Conservation (phyloP, 2,329 filamentous ascomycete species). For the Diplodia sapinea region DNA sequence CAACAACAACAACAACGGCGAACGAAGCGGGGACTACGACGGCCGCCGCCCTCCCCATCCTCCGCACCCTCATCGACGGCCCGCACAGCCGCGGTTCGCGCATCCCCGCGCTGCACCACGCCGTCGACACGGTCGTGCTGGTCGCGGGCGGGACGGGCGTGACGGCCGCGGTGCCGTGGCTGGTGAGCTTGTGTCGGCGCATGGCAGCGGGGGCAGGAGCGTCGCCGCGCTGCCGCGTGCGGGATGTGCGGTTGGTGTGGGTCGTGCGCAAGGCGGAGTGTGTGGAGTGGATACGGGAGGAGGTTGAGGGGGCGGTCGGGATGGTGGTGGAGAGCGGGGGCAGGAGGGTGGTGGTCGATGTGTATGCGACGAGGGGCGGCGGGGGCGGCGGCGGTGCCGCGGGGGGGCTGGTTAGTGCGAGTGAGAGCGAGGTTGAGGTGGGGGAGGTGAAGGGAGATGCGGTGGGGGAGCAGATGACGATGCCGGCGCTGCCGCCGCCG, state of each 20-base stretch:
- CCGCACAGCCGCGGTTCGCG: conserved; percentile 38
- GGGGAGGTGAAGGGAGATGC: not conserved
- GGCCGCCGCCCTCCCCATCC: not conserved
- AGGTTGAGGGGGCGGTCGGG: conserved; percentile 28
- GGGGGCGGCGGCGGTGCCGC: not conserved
- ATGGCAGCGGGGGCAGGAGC: conserved; percentile 20
- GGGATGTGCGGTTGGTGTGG: conserved; percentile 34
- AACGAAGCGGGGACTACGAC: not conserved
- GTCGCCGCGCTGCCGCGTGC: conserved; percentile 5
- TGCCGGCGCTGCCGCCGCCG: not conserved
- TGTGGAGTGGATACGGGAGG: conserved; percentile 32
- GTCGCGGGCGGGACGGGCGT: conserved; percentile 35
- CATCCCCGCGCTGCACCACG: conserved; percentile 31
- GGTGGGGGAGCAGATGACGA: not conserved
- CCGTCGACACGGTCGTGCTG: conserved; percentile 34
- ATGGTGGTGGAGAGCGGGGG: not conserved
- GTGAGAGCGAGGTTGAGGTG: not conserved
- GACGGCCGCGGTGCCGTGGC: conserved; percentile 34
- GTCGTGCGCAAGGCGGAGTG: conserved; percentile 32
- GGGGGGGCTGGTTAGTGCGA: not conserved
- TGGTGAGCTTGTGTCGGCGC: conserved; percentile 31
- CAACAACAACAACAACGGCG: too few species aligned
- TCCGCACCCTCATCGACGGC: conserved; percentile 39
- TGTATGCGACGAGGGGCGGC: conserved; percentile 32
- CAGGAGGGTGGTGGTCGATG: conserved; percentile 32